Evolutionary conservation across 176 grass and related monocot genomes (phyloP), one percentile per base, ranked within the genome.

Genomic region (Poa pratensis): DNA sequence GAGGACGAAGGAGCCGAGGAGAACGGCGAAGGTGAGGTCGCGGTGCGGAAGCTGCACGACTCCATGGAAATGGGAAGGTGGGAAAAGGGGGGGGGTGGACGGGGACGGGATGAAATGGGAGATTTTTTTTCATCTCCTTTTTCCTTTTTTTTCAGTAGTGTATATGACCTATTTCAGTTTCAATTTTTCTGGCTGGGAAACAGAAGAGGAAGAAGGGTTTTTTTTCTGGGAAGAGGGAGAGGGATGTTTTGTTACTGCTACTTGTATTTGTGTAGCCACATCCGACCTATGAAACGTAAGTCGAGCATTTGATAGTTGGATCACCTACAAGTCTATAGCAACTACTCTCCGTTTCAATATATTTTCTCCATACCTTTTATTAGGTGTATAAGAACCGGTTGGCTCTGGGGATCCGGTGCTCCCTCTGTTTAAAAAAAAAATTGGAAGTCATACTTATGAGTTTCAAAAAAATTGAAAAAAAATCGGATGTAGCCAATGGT

Each of bases 11-110:
- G 92, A 6, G 68, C 76, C 50, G 80, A 82, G 39, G 87, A 75
- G 35, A 94, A 87, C 12, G 90, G 87, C 74, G 92, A 84, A 43
- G 90, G 85, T 9, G 88, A 79, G 74, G 87, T 65, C 60, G 90
- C 85, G 46, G 85, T 85, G 53, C 87, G 88, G 76, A 86, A 87
- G 90, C 90, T 90, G 73, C 90, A 83, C 59, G 87, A 85, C 87
- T 92, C 87, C 88, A 91, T 88, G 68, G 78, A 53, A 75, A 75
- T 51, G 73, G 48, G 82, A 79, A 78, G 84, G 85, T n/a, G 80
- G 70, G 61, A 80, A 75, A 7, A 69, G 43, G 37, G 69, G 24
- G 52, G 87, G 49, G 66, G 79, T n/a, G n/a, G n/a, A n/a, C n/a
- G 66, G 57, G 55, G 58, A 75, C 6, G 67, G 55, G 65, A 84